A percentile compares a stretch with the other conserved stretches of the same genome.
These are phyloP conservation scores for Colletotrichum chlorophyti DNA, from an alignment of 2,329 filamentous ascomycete species.

Conservation along the genomic window DNA sequence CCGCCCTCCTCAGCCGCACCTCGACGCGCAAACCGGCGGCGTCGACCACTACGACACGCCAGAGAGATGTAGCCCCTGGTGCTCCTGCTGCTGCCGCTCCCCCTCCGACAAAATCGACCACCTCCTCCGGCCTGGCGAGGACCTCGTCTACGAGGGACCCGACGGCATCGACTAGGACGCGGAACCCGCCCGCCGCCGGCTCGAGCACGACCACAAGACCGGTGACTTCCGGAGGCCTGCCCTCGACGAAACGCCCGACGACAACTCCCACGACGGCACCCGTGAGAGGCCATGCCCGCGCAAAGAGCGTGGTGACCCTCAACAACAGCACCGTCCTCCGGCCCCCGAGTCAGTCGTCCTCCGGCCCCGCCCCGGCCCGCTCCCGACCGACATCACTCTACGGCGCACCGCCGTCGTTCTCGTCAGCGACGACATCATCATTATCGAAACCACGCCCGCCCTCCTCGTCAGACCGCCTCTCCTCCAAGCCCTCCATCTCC, in stretches of 20 bases:
- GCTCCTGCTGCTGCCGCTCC: not conserved
- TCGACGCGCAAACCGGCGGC: slow-evolving; percentile 10
- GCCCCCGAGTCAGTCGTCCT: slow-evolving; percentile 40
- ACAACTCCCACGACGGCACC: slow-evolving; percentile 27
- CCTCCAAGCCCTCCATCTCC: not conserved
- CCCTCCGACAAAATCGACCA: not conserved
- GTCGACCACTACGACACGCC: not conserved
- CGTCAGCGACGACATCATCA: not conserved
- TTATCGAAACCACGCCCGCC: slow-evolving; percentile 5
- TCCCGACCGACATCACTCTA: slow-evolving; percentile 18
- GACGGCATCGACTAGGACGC: not conserved
- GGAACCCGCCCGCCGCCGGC: slow-evolving; percentile 34
- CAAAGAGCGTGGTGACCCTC: slow-evolving; percentile 48
- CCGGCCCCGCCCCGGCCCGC: slow-evolving; percentile 2
- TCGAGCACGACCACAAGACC: slow-evolving; percentile 32
- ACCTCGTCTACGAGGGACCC: slow-evolving; percentile 13
- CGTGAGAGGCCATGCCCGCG: slow-evolving; percentile 40
- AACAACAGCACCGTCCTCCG: slow-evolving; percentile 46
- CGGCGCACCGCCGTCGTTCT: slow-evolving; percentile 2
- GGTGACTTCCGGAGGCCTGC: slow-evolving; percentile 36
- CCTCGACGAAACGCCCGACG: slow-evolving; percentile 13
- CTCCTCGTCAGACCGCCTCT: slow-evolving; percentile 3
- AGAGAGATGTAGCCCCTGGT: slow-evolving; percentile 2
- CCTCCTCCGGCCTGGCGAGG: not conserved
- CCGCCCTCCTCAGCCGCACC: slow-evolving; percentile 4